Evolutionary conservation across 2,329 filamentous ascomycete genomes (phyloP).

Genomic region (Colletotrichum truncatum): DNA sequence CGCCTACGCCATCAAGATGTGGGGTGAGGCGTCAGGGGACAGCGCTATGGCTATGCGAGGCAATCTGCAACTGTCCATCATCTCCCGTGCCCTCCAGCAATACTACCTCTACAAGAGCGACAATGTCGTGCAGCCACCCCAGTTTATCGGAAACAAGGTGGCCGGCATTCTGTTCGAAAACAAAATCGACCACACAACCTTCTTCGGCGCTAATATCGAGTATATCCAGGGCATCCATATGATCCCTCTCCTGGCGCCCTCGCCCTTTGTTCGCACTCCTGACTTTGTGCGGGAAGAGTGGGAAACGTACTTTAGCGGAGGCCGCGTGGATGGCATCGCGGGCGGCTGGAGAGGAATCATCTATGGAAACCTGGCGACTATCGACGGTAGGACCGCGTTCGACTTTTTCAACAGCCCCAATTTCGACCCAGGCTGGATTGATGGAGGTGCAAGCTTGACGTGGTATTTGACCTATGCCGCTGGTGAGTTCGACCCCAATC

Average conservation of each 20-base stretch:
- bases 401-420: slow-evolving; percentile 74
- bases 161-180: slow-evolving; percentile 86
- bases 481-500: slow-evolving; percentile 60
- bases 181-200: slow-evolving; percentile 93
- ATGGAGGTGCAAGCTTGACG: slow-evolving; percentile 84
- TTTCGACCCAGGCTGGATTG: slow-evolving; percentile 76
- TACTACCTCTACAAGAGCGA: slow-evolving; percentile 83
- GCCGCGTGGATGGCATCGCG: slow-evolving; percentile 69
- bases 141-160: slow-evolving; percentile 85
- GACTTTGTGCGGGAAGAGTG: slow-evolving; percentile 86
- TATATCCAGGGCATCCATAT: slow-evolving; percentile 85
- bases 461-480: slow-evolving; percentile 87
- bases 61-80: slow-evolving; percentile 84
- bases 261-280: slow-evolving; percentile 71
- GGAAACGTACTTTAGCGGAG: slow-evolving; percentile 78
- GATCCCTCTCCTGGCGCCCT: slow-evolving; percentile 77
- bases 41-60: slow-evolving; percentile 80
- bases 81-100: slow-evolving; percentile 75
- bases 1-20: slow-evolving; percentile 91
- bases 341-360: slow-evolving; percentile 90
- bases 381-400: slow-evolving; percentile 76
- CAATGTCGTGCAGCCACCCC: slow-evolving; percentile 75
- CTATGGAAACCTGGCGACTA: slow-evolving; percentile 81
- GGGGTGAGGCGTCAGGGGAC: slow-evolving; percentile 84
- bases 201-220: slow-evolving; percentile 79